A percentile compares a stretch with the other conserved stretches of the same genome.
phyloP scores from a whole-genome alignment of 176 grass and related monocot genomes.

The Avena eriantha region DNA sequence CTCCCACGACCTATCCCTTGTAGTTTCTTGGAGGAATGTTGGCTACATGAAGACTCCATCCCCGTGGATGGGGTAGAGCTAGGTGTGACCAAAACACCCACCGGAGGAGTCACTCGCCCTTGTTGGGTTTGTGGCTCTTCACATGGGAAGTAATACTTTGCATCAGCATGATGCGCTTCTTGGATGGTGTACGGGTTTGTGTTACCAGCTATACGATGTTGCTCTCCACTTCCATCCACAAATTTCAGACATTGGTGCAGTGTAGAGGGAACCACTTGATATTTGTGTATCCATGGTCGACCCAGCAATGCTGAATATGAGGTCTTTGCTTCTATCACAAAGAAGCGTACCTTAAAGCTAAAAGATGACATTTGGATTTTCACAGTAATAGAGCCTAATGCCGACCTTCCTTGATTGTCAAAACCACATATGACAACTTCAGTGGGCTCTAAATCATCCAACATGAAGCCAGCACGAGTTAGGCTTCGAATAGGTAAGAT shows the following conservation, averaged over 20 bases:
- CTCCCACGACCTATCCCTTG: background rate
- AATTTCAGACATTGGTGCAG: too few relatives aligned
- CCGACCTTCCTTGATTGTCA: background rate
- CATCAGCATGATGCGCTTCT: background rate
- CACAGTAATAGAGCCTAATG: background rate
- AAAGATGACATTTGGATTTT: background rate
- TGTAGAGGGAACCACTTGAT: background rate
- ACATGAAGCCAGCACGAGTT: background rate
- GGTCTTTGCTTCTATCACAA: background rate
- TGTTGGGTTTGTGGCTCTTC: fast-evolving
- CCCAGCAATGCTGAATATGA: background rate
- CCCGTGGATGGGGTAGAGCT: fast-evolving
- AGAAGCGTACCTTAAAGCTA: background rate
- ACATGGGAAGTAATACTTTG: background rate
- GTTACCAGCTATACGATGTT: background rate
- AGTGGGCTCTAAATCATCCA: background rate
- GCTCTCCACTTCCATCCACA: too few relatives aligned
- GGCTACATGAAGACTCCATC: background rate
- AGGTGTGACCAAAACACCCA: background rate
- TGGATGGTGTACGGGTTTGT: background rate
- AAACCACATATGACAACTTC: background rate
- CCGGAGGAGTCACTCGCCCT: fast-evolving
- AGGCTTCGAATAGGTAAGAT: background rate
- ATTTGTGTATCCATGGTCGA: constrained; percentile 10
- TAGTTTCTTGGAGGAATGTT: background rate